These are phyloP conservation scores for Penicillium capsulatum DNA, from an alignment of 2,329 filamentous ascomycete species.

Conservation along the genomic window DNA sequence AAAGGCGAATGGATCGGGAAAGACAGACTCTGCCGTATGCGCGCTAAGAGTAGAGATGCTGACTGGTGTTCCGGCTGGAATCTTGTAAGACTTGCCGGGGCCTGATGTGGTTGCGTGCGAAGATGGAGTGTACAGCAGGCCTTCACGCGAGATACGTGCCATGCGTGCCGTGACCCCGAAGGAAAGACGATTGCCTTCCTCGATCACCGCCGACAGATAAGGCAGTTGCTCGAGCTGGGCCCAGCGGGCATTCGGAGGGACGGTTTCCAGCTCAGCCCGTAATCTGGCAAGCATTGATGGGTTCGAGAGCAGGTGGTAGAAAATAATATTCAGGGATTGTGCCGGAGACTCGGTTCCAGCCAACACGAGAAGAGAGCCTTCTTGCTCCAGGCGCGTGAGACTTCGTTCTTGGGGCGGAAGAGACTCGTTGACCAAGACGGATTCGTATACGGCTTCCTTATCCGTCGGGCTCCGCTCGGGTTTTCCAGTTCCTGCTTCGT, in stretches of 20 bases:
- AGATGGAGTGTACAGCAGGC: conserved; percentile 11
- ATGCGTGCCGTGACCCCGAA: conserved; percentile 41
- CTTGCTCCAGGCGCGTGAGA: conserved; percentile 21
- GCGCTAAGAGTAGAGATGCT: conserved; percentile 38
- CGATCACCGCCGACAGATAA: conserved; percentile 40
- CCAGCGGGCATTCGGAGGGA: conserved; percentile 12
- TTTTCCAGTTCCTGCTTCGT: background rate
- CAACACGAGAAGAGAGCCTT: conserved; percentile 26
- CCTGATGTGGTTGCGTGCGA: conserved; percentile 20
- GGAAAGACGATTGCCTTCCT: conserved; percentile 31
- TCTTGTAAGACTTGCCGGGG: conserved; percentile 13
- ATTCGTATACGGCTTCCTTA: conserved; percentile 22
- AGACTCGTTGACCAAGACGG: background rate
- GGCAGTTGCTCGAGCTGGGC: conserved; percentile 35
- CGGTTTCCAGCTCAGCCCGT: conserved; percentile 22
- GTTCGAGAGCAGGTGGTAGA: conserved; percentile 31
- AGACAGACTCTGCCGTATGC: conserved; percentile 29
- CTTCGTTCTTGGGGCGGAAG: conserved; percentile 36
- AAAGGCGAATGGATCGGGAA: conserved; percentile 34
- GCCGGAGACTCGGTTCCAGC: conserved; percentile 31
- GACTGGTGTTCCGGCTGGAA: conserved; percentile 32
- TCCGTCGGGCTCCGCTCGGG: background rate
- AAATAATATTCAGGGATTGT: conserved; percentile 23
- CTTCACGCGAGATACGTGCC: conserved; percentile 23
- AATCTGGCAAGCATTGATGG: conserved; percentile 24